Evolutionary conservation across 306 rosid genomes (phyloP).

Genomic region (Potentilla sterilis): DNA sequence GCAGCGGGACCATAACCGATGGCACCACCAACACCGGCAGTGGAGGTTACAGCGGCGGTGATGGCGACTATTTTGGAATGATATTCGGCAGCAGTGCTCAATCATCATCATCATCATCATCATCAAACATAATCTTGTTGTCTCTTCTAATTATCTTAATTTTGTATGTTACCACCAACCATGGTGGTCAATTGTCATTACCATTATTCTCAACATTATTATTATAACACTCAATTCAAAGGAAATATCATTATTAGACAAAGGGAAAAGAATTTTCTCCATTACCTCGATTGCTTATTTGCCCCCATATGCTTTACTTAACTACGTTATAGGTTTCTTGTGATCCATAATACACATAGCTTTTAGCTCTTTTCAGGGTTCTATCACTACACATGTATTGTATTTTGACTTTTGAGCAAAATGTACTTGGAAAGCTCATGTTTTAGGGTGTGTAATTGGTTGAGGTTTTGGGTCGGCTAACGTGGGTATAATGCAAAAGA

Average conservation of each 20-base stretch:
- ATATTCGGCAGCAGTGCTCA: slow-evolving; percentile 58
- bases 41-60: slow-evolving; percentile 37
- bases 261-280: background rate
- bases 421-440: background rate
- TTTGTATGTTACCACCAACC: slow-evolving; percentile 47
- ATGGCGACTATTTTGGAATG: slow-evolving; percentile 76
- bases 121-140: slow-evolving; percentile 41
- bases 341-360: background rate
- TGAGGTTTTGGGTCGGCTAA: background rate
- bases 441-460: slow-evolving; percentile 1
- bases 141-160: slow-evolving; percentile 50
- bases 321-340: background rate
- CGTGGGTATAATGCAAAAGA: background rate
- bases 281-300: slow-evolving; percentile 15
- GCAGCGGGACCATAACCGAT: slow-evolving; percentile 49
- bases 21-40: slow-evolving; percentile 45
- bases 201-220: slow-evolving; percentile 29
- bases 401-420: background rate
- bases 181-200: slow-evolving; percentile 35
- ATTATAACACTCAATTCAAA: slow-evolving; percentile 23
- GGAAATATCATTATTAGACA: slow-evolving; percentile 16
- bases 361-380: background rate
- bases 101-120: slow-evolving; percentile 9
- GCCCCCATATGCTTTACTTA: background rate
- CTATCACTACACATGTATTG: background rate